Evolutionary conservation across 441 rosid species (phyloP), one percentile per base, ranked within the genome.

Genomic region (Flueggea neowawraea): DNA sequence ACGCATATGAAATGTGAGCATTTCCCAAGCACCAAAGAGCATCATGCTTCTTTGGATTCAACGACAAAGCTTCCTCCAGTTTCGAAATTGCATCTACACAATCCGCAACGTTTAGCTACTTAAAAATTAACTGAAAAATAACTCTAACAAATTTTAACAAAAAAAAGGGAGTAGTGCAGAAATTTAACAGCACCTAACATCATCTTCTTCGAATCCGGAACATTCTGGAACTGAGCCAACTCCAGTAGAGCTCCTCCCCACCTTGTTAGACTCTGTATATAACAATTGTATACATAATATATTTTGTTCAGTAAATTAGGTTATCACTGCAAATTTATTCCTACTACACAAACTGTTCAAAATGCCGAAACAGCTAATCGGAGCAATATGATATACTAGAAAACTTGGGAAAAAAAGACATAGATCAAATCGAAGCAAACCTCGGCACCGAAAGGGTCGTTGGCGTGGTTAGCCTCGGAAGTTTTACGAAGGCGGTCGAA

Each of bases 201-300:
- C 87, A 82, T 82, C 74, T 72, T 80, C 73, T 85, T 90, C 0
- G 96, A 69, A 64, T 89, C 94, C 5, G 78, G 33, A 61, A 70
- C 44, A 52, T 47, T 77, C 67, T 86, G 95, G 78, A 86, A 89
- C 86, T 85, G 96, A 64, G 96, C 84, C 80, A 89, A 58, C 80
- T 92, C 98, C 65, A 92, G 58, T 64, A 92, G 65, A 66, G 89
- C 79, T 54, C 93, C 94, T 51, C 84, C 95, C 98, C 98, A 92
- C 68, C 81, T 83, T 12, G 87, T 83, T 65, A 92, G 65, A 69
- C 89, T 92, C 98, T 92, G 76, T 93, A 76, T 57, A n/a, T 53
- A 54, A 13, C 52, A 57, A 2, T 16, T 12, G 48, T 7, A 57
- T 4, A 0, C 41, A 52, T 7, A 53, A 60, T 2, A 31, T 11